A percentile compares a stretch with the other conserved stretches of the same genome.
Evolutionary conservation across 2,329 filamentous ascomycete genomes (phyloP).

Genomic region (Diaporthe sp.): DNA sequence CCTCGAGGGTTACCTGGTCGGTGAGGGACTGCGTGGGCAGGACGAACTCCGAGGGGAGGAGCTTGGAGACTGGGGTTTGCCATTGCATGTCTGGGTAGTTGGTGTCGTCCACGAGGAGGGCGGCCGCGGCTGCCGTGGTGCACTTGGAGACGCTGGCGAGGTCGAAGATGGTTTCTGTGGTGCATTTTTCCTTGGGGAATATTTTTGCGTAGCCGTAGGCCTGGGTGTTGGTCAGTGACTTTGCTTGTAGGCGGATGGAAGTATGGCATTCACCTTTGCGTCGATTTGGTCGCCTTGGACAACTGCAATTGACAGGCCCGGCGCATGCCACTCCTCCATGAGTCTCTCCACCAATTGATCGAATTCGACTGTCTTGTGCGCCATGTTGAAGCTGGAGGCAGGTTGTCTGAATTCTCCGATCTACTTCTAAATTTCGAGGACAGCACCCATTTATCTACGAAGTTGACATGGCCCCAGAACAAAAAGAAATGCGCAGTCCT

Average conservation of each 20-base stretch:
- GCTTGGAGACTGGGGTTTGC: not conserved
- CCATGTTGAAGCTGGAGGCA: not conserved
- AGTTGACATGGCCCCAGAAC: not conserved
- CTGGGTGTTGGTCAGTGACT: not conserved
- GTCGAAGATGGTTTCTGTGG: constrained; percentile 11
- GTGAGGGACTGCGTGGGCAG: not conserved
- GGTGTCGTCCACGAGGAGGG: constrained; percentile 3
- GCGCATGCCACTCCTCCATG: constrained; percentile 8
- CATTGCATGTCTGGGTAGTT: not conserved
- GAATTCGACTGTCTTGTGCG: constrained; percentile 4
- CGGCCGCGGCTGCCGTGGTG: constrained; percentile 6
- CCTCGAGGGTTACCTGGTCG: constrained; percentile 3
- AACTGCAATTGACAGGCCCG: constrained; percentile 13
- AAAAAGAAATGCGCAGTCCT: not conserved
- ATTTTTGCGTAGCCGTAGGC: constrained; percentile 1
- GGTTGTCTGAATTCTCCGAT: not conserved
- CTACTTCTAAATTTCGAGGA: not conserved
- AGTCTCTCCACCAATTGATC: constrained; percentile 2
- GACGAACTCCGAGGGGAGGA: not conserved
- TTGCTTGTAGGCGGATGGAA: too few relatives aligned
- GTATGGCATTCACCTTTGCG: not conserved
- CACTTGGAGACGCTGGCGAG: constrained; percentile 4
- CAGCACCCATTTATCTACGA: not conserved
- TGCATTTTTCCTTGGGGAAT: not conserved
- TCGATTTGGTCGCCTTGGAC: not conserved